Base-by-base conservation (phyloP, 2,329 filamentous ascomycete genomes). In the Chrysoporthe puriensis region DNA sequence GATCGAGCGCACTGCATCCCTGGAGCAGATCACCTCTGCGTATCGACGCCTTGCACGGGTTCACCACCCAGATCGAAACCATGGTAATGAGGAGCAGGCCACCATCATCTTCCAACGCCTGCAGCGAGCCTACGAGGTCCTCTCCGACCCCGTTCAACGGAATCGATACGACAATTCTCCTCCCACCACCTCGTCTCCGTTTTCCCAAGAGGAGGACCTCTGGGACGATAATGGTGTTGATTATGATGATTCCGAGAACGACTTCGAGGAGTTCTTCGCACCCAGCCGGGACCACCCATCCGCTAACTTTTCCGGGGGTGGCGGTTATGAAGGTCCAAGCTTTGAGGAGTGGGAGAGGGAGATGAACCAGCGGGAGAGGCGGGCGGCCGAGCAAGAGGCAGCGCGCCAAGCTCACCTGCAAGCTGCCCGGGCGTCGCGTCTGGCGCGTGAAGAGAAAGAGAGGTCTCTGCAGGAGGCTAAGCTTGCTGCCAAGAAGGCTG, bases 1-100 rank as follows among this genome's bases (percentile, higher is more conserved):
- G 68, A 68, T 76, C 44, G 69, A 71, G 13, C 43, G 26, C 18
- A 69, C 66, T 1, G 75, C 73, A 3, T 70, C 73, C 1, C 4
- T 50, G 0, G 46, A 71, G 13, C 71, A 77, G 4, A 69, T 76
- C 52, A 73, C 63, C 9, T 50, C 70, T 0, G 66, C 73, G 9
- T 76, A 74, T 62, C 71, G 71, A 8, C 71, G 71, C 1, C 43
- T 76, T 8, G 74, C 73, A 4, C 67, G 54, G 0, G 61, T 73
- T 2, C 67, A 74, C n/a, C 73, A 76, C 46, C 74, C 74, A 0
- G 73, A 77, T 56, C 74, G 71, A 67, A 76, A 76, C 50, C 73
- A 68, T 1, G 60, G 62, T 2, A 70, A 73, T 16, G 16, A 59
- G 0, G 69, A 71, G 43, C 69, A 67, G 18, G 73, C 74, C 1